Percentiles rank a stretch among this genome's conserved stretches.
phyloP scores from a whole-genome alignment of 2,329 filamentous ascomycete genomes.

The Sporothrix brasiliensis region DNA sequence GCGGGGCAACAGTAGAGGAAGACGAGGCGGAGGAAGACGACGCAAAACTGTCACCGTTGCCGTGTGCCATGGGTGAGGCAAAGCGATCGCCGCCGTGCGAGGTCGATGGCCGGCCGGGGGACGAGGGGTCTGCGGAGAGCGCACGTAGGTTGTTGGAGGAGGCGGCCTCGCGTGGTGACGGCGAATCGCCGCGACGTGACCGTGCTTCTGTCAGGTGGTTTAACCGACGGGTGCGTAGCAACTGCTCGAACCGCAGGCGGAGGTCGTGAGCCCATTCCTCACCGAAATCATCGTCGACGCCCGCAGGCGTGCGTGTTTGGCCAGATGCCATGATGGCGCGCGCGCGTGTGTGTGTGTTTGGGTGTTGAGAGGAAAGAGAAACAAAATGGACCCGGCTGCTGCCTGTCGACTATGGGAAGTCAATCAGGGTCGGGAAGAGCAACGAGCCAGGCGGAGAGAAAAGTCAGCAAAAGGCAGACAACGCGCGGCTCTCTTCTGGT shows the following conservation, averaged over 20 bases:
- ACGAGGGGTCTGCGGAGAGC: conserved; percentile 44
- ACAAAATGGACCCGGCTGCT: not conserved
- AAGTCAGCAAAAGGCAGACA: conserved; percentile 14
- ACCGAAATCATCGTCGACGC: conserved; percentile 54
- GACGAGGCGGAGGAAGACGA: not conserved
- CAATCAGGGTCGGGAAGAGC: not conserved
- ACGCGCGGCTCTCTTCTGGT: conserved; percentile 2
- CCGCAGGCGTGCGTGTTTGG: conserved; percentile 36
- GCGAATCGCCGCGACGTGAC: conserved; percentile 57
- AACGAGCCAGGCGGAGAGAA: not conserved
- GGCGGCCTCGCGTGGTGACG: conserved; percentile 54
- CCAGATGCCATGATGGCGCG: conserved; percentile 40
- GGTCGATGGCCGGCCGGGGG: conserved; percentile 48
- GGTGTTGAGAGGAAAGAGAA: not conserved
- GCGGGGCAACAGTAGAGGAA: not conserved
- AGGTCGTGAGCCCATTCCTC: conserved; percentile 79
- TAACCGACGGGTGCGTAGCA: conserved; percentile 83
- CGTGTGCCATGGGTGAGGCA: conserved; percentile 31
- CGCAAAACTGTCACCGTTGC: not conserved
- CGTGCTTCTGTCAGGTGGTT: conserved; percentile 75
- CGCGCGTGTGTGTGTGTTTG: conserved; percentile 33
- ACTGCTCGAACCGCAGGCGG: conserved; percentile 80
- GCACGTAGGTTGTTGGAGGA: conserved; percentile 55
- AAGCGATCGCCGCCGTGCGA: conserved; percentile 47
- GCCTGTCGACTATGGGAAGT: conserved; percentile 23